A percentile compares a stretch with the other conserved stretches of the same genome.
Evolutionary conservation across 2,329 filamentous ascomycete species (phyloP).

Genomic region (Seiridium unicorne): DNA sequence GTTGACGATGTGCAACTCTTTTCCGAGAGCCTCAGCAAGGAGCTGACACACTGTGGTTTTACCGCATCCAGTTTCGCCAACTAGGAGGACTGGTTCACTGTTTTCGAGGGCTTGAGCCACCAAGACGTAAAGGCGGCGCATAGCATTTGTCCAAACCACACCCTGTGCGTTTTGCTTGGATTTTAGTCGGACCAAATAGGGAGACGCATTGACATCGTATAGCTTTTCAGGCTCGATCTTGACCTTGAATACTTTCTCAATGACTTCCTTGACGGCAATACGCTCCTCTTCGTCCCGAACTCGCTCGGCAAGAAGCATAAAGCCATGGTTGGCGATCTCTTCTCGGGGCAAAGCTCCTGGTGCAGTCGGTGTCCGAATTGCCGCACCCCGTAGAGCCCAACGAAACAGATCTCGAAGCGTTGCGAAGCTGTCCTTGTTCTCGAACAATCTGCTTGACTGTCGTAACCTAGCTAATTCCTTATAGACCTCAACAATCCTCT

Average conservation of each 20-base stretch:
- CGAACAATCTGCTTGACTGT: conserved; percentile 88
- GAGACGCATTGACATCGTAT: conserved; percentile 62
- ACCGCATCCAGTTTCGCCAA: conserved; percentile 95
- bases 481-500: conserved; percentile 89
- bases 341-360: conserved; percentile 46
- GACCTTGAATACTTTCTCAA: conserved; percentile 89
- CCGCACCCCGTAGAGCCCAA: conserved; percentile 85
- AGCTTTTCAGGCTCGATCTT: conserved; percentile 71
- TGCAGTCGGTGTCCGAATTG: conserved; percentile 48
- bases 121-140: conserved; percentile 86
- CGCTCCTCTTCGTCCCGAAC: conserved; percentile 91
- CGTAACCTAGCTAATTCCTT: conserved; percentile 86
- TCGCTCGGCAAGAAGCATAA: conserved; percentile 92
- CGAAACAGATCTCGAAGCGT: conserved; percentile 93
- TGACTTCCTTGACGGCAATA: conserved; percentile 77
- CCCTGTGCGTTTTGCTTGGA: conserved; percentile 51
- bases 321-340: conserved; percentile 87
- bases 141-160: conserved; percentile 93
- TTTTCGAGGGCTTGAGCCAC: conserved; percentile 85
- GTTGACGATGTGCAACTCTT: conserved; percentile 84
- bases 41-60: conserved; percentile 97
- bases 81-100: conserved; percentile 89
- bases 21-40: conserved; percentile 75
- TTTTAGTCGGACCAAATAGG: conserved; percentile 52
- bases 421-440: conserved; percentile 96